Evolutionary conservation across 441 rosid genomes (phyloP).

Genomic region (Populus hybrid): DNA sequence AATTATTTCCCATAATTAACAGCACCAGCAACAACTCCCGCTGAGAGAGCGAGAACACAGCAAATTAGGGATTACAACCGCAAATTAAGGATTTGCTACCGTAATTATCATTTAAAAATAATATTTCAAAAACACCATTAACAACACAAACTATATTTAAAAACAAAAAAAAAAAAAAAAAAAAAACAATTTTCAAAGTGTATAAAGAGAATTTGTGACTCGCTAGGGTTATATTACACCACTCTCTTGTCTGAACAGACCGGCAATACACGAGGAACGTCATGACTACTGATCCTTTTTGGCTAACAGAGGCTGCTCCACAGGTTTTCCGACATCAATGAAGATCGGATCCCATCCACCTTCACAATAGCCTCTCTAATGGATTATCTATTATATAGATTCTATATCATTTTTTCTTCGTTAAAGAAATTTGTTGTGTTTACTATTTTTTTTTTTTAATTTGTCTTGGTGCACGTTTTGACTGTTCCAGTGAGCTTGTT

Average conservation of each 20-base stretch:
- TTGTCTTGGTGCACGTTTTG: not conserved
- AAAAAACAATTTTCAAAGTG: too few relatives aligned
- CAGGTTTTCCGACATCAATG: conserved; percentile 63
- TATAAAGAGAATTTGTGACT: too few relatives aligned
- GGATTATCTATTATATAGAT: not conserved
- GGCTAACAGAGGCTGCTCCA: conserved; percentile 84
- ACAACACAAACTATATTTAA: not conserved
- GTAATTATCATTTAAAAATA: too few relatives aligned
- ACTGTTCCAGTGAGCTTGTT: not conserved
- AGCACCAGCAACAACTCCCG: too few relatives aligned
- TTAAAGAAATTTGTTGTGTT: not conserved
- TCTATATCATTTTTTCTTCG: not conserved
- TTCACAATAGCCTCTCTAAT: not conserved
- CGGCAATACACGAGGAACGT: conserved; percentile 88
- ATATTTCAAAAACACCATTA: too few relatives aligned
- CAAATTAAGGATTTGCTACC: not conserved
- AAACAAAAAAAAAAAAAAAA: too few relatives aligned
- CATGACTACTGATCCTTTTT: conserved; percentile 66
- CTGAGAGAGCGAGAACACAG: too few relatives aligned
- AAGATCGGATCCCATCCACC: conserved; percentile 26
- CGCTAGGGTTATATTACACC: conserved; percentile 53
- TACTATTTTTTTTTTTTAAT: too few relatives aligned
- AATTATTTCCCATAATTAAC: not conserved
- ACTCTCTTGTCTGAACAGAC: conserved; percentile 80
- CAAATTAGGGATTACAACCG: not conserved